phyloP scores from a whole-genome alignment of 1,139 yeast genomes.

The Suzukiozyma palmioleophila region DNA sequence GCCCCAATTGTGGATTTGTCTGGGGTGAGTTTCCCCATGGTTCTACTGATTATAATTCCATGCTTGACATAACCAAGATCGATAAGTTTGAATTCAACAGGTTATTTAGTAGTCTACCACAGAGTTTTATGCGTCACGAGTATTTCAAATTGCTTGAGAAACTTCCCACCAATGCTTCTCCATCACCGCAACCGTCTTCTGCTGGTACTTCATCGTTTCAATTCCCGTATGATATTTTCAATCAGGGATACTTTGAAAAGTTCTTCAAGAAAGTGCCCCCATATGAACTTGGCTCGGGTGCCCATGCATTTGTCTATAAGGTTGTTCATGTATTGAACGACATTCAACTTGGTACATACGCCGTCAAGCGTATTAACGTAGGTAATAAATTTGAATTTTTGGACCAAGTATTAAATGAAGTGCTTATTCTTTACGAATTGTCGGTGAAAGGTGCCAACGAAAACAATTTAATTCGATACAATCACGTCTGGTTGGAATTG shows the following conservation, averaged over 20 bases:
- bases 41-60: not conserved
- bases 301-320: conserved; percentile 77
- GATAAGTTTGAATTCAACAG: conserved; percentile 1
- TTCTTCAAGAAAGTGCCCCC: conserved; percentile 54
- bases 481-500: conserved; percentile 88
- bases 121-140: conserved; percentile 33
- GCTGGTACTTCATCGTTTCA: conserved; percentile 10
- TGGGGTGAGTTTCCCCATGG: conserved; percentile 16
- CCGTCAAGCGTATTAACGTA: conserved; percentile 77
- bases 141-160: conserved; percentile 37
- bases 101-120: conserved; percentile 7
- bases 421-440: conserved; percentile 53
- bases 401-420: conserved; percentile 71
- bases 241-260: conserved; percentile 69
- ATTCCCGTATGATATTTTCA: conserved; percentile 44
- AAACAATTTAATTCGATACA: conserved; percentile 71
- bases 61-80: conserved; percentile 1
- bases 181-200: not conserved
- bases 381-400: conserved; percentile 71
- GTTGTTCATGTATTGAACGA: conserved; percentile 77
- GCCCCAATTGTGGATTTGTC: conserved; percentile 43
- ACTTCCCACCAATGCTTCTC: conserved; percentile 18
- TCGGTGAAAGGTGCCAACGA: conserved; percentile 38
- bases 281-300: conserved; percentile 64
- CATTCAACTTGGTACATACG: conserved; percentile 71